Percentiles rank a stretch among this genome's conserved stretches.
These are phyloP conservation scores for Sequoiadendron giganteum DNA, from an alignment of 75 land plant genomes.

Conservation along the genomic window DNA sequence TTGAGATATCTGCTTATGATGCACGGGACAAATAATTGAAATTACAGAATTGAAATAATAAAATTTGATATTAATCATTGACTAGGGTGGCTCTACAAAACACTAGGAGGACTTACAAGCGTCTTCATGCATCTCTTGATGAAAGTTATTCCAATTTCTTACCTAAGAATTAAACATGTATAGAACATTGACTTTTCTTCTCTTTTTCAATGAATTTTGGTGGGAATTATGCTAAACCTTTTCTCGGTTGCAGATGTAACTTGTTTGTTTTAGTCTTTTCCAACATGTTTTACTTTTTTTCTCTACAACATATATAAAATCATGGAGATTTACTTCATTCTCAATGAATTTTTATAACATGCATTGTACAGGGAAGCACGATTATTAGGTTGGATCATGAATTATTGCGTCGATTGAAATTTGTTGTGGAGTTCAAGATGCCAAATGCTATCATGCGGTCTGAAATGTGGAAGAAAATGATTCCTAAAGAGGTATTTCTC, in stretches of 20 bases:
- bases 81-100: not conserved
- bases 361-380: slow-evolving; percentile 18
- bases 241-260: not conserved
- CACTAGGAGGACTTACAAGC: not conserved
- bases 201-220: not conserved
- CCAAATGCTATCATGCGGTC: slow-evolving; percentile 23
- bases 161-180: not conserved
- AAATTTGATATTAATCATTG: not conserved
- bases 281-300: not conserved
- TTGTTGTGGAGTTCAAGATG: slow-evolving; percentile 32
- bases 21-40: not conserved
- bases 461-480: slow-evolving; percentile 33
- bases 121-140: not conserved
- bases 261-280: not conserved
- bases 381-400: slow-evolving; percentile 24
- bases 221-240: not conserved
- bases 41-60: not conserved
- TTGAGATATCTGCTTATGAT: not conserved
- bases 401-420: slow-evolving; percentile 19
- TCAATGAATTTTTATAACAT: not conserved
- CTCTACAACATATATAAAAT: not conserved
- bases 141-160: not conserved
- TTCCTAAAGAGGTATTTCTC: slow-evolving; percentile 22
- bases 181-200: not conserved
- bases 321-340: not conserved